phyloP scores from a whole-genome alignment of 2,329 filamentous ascomycete species.

The Sarocladium oryzae region DNA sequence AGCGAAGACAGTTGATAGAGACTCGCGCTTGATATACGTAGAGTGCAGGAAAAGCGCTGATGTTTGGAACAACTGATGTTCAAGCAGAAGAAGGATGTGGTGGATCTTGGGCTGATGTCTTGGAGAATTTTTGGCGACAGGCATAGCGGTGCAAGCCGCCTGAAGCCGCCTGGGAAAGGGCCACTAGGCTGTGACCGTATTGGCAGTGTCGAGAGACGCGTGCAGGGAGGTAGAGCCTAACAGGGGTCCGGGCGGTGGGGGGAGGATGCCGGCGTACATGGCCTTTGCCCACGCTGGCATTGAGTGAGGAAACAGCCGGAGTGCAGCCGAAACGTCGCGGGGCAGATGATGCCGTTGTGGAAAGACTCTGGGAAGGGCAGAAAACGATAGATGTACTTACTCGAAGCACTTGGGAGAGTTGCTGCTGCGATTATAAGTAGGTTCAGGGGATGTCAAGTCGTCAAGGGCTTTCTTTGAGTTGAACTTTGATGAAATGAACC shows the following conservation, averaged over 20 bases:
- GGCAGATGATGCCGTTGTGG: slow-evolving; percentile 2
- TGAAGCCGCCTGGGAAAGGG: neutral
- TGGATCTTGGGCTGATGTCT: neutral
- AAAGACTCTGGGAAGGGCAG: neutral
- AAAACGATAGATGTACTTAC: neutral
- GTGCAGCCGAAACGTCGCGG: slow-evolving; percentile 2
- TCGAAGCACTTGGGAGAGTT: neutral
- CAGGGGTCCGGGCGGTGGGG: neutral
- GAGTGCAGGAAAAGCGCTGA: neutral
- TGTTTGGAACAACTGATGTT: neutral
- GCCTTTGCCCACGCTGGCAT: no score
- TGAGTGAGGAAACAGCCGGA: neutral
- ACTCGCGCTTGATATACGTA: neutral
- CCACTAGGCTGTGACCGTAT: no score
- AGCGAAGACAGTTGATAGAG: neutral
- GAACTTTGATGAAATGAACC: no score
- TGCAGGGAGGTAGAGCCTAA: neutral
- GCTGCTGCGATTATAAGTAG: no score
- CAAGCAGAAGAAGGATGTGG: neutral
- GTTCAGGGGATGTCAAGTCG: no score
- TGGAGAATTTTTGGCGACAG: slow-evolving; percentile 3
- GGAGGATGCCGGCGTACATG: no score
- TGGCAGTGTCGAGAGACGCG: slow-evolving; percentile 1
- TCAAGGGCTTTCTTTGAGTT: no score
- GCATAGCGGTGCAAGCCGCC: neutral